Evolutionary conservation across 768 basidiomycete species (phyloP).

Genomic region (Tricholoma sp.): DNA sequence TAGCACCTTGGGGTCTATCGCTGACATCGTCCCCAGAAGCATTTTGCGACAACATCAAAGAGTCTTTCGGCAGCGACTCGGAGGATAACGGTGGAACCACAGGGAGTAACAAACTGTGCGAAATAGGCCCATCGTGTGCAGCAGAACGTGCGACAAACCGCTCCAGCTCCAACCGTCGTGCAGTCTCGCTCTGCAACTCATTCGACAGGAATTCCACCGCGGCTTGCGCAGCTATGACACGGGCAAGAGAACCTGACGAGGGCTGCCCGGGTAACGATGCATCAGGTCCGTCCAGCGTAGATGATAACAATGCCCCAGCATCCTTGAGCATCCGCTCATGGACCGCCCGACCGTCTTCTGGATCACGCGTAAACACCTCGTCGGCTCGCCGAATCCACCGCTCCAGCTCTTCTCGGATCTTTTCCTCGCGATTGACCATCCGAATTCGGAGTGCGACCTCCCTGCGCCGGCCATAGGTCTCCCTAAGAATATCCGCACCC

Average conservation of each 20-base stretch:
- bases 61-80: background rate
- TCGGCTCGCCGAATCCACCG: slow-evolving; percentile 51
- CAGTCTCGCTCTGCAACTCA: slow-evolving; percentile 55
- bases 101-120: background rate
- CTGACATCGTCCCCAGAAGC: background rate
- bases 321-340: slow-evolving; percentile 18
- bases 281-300: slow-evolving; percentile 17
- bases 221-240: slow-evolving; percentile 44
- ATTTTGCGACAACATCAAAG: background rate
- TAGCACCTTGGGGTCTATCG: background rate
- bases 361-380: slow-evolving; percentile 30
- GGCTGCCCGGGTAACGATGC: background rate
- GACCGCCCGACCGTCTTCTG: slow-evolving; percentile 12
- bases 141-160: slow-evolving; percentile 17
- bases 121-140: background rate
- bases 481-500: slow-evolving; percentile 64
- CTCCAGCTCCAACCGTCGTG: slow-evolving; percentile 43
- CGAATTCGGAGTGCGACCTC: slow-evolving; percentile 64
- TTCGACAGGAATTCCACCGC: slow-evolving; percentile 46
- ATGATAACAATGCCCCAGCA: slow-evolving; percentile 20
- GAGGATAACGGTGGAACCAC: background rate
- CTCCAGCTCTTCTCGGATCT: slow-evolving; percentile 45
- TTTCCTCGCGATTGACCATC: slow-evolving; percentile 62
- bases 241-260: slow-evolving; percentile 44
- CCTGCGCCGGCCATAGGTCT: slow-evolving; percentile 65